phyloP scores from a whole-genome alignment of 495 filamentous ascomycete genomes.

The Trichoderma orchidacearum region DNA sequence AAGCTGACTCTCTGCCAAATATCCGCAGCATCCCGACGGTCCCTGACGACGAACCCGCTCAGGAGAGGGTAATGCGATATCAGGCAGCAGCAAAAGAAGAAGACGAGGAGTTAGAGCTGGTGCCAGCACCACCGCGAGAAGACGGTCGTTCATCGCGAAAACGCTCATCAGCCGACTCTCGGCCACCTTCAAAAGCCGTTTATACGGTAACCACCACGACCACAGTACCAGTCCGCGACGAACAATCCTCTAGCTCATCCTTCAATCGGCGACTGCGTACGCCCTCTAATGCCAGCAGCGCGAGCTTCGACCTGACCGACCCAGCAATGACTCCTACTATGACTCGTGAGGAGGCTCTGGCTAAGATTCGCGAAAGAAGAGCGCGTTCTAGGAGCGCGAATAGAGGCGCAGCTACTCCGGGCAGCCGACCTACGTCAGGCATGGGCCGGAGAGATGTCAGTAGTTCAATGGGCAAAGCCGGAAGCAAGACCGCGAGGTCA shows the following conservation, averaged over 20 bases:
- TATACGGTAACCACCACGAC: constrained; percentile 33
- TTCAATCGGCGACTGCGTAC: constrained; percentile 17
- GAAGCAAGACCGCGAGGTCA: constrained; percentile 3
- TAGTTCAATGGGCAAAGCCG: constrained; percentile 18
- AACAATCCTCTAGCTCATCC: constrained; percentile 12
- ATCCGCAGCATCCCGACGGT: constrained; percentile 15
- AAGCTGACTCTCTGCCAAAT: constrained; percentile 11
- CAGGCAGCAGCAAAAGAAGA: background rate
- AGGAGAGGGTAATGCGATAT: background rate
- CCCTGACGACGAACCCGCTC: background rate
- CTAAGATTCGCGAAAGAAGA: constrained; percentile 37
- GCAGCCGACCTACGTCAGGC: constrained; percentile 20
- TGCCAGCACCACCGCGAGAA: background rate
- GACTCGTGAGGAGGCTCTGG: constrained; percentile 43
- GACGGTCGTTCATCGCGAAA: background rate
- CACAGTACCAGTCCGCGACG: constrained; percentile 30
- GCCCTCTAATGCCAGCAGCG: constrained; percentile 13
- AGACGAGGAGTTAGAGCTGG: background rate
- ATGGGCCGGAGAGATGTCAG: constrained; percentile 26
- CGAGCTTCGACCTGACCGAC: constrained; percentile 30
- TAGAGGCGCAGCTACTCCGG: constrained; percentile 23
- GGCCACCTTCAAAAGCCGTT: constrained; percentile 20
- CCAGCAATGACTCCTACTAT: constrained; percentile 38
- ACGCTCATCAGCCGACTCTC: constrained; percentile 1
- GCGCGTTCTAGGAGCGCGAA: constrained; percentile 31